Percentiles rank a stretch among this genome's conserved stretches.
Conservation (phyloP, 345 rosid species). For the Syzygium aromaticum region DNA sequence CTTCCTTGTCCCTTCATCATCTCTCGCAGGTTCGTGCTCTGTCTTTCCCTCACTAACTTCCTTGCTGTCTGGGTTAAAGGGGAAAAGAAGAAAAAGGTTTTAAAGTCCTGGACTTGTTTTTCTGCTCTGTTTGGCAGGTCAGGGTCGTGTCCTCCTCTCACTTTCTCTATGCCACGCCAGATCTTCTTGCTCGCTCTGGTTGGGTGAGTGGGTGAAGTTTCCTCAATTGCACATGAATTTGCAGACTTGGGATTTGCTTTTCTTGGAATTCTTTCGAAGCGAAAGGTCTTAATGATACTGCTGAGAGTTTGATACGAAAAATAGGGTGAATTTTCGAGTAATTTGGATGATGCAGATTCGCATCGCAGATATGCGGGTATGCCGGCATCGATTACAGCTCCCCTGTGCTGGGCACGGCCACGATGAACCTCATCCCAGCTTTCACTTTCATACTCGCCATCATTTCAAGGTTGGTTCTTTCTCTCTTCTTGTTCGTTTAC, state of each 20-base stretch:
- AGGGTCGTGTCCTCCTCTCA: conserved; percentile 33
- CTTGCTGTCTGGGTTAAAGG: background rate
- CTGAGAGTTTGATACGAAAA: background rate
- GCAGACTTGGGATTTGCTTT: background rate
- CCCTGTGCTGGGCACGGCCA: conserved; percentile 40
- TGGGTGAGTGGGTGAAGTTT: conserved; percentile 19
- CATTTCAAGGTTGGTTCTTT: conserved; percentile 28
- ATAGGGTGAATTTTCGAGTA: background rate
- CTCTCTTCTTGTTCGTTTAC: background rate
- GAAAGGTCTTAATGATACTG: background rate
- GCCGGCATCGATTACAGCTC: conserved; percentile 40
- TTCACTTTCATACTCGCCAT: conserved; percentile 40
- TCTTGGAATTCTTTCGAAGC: background rate
- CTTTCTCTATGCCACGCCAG: conserved; percentile 22
- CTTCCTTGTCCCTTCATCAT: conserved; percentile 32
- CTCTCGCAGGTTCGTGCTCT: conserved; percentile 26
- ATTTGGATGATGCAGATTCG: conserved; percentile 9
- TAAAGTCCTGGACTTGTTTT: background rate
- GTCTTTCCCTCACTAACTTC: background rate
- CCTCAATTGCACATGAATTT: background rate
- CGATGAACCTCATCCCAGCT: conserved; percentile 40
- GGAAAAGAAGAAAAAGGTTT: background rate
- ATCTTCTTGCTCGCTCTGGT: conserved; percentile 44
- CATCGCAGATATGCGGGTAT: conserved; percentile 18
- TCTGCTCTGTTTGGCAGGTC: conserved; percentile 20